Conservation (phyloP, 106 monocot genomes). For the Hemerocallis citrina region DNA sequence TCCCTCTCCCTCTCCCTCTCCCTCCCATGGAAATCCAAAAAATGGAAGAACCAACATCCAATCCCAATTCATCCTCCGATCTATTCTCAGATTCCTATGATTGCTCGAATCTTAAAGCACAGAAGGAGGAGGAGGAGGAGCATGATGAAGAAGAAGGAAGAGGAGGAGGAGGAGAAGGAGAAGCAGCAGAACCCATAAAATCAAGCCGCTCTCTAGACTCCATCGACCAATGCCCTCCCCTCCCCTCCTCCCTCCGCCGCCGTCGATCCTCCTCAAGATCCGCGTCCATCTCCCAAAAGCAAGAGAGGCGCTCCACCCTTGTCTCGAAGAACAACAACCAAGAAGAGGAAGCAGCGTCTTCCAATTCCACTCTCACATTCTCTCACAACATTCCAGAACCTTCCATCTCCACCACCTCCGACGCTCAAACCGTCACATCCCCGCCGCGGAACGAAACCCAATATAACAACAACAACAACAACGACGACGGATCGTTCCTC, state of each 20-base stretch:
- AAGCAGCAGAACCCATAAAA: too few relatives aligned
- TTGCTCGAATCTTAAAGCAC: too few relatives aligned
- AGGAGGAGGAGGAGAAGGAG: too few relatives aligned
- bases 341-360: neutral
- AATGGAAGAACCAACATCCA: neutral
- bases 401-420: neutral
- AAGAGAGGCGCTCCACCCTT: neutral
- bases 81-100: too few relatives aligned
- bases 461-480: neutral
- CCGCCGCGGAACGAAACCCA: neutral
- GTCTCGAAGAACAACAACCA: neutral
- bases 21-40: neutral
- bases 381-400: neutral
- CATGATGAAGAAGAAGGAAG: too few relatives aligned
- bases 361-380: constrained; percentile 10
- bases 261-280: neutral
- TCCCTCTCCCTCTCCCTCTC: neutral
- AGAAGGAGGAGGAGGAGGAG: too few relatives aligned
- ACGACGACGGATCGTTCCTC: constrained; percentile 13
- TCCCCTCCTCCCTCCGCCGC: constrained; percentile 4
- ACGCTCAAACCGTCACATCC: constrained; percentile 2
- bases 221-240: neutral
- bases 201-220: too few relatives aligned
- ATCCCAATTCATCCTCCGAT: neutral
- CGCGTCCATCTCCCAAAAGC: neutral